Evolutionary conservation across 345 rosid species (phyloP), one percentile per base, ranked within the genome.

Genomic region (Moricandia moricandioides): DNA sequence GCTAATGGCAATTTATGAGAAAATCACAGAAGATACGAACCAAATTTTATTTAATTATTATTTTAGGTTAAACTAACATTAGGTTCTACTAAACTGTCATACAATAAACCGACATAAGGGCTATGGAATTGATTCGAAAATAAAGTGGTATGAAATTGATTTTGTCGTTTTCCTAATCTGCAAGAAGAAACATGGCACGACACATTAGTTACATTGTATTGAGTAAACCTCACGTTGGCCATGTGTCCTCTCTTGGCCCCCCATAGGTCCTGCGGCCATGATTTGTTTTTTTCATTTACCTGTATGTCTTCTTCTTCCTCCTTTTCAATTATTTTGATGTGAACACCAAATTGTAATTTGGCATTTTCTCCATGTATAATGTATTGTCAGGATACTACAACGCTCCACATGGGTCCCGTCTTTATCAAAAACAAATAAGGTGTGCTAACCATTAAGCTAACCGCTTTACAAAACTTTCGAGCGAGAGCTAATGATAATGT

Each of bases 321-420:
- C 51, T 57, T 74, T 49, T 60, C 8, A 75, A 45, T 75, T 67
- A 67, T 74, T 75, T 68, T 16, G 47, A 61, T 68, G 79, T 75
- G 24, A 27, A 34, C 62, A 68, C 31, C 56, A 67, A 67, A 59
- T 74, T 74, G 68, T 49, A 21, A 49, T 75, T 75, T 67, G 73
- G 55, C 61, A 49, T 49, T 67, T 75, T 67, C 62, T 61, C 39
- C 62, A 29, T 18, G 9, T 65, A 11, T 29, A 27, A 65, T 49
- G 71, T 47, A 74, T 31, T 49, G 8, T 47, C 14, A 24, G 29
- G 31, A 24, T 57, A 74, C 77, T 39, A 63, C 78, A 57, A 60
- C 56, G 63, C 63, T 75, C 64, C 74, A 69, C 79, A 75, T 75
- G 79, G 79, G 49, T 18, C 69, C 69, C 63, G 4, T 68, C 63